A percentile compares a stretch with the other conserved stretches of the same genome.
Evolutionary conservation across 1,284 basidiomycete species (phyloP).

Genomic region (Cutaneotrichosporon mucoides): DNA sequence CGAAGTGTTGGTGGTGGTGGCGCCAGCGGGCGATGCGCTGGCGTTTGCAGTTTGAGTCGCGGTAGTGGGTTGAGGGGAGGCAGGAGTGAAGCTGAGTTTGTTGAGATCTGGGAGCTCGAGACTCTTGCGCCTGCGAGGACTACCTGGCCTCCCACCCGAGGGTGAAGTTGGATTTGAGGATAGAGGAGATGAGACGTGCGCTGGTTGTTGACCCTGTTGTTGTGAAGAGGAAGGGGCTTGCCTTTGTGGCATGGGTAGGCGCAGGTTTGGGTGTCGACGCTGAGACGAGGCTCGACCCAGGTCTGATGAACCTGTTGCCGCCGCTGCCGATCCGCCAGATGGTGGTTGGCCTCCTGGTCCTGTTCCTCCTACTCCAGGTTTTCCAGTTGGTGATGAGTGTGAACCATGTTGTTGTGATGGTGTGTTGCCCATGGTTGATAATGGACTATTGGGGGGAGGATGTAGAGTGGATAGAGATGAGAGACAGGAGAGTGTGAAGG

Average conservation of each 20-base stretch:
- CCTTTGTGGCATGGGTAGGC: conserved; percentile 42
- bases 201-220: conserved; percentile 11
- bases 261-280: conserved; percentile 33
- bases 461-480: not conserved
- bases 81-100: conserved; percentile 45
- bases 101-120: conserved; percentile 49
- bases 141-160: conserved; percentile 27
- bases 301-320: not conserved
- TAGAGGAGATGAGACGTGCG: conserved; percentile 25
- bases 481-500: no score
- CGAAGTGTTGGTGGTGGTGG: not conserved
- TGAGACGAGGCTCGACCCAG: conserved; percentile 17
- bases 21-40: not conserved
- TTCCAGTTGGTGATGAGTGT: conserved; percentile 12
- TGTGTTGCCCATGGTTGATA: conserved; percentile 40
- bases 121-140: conserved; percentile 44
- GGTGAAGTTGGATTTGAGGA: conserved; percentile 43
- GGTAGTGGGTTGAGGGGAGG: conserved; percentile 39
- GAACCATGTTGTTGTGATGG: conserved; percentile 40
- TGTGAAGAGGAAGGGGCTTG: not conserved
- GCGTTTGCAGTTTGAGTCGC: conserved; percentile 39
- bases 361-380: not conserved
- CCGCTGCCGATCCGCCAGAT: not conserved
- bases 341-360: not conserved
- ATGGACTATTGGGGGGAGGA: not conserved